These are phyloP conservation scores for Geranium brycei DNA, from an alignment of 345 rosid species.

Conservation along the genomic window DNA sequence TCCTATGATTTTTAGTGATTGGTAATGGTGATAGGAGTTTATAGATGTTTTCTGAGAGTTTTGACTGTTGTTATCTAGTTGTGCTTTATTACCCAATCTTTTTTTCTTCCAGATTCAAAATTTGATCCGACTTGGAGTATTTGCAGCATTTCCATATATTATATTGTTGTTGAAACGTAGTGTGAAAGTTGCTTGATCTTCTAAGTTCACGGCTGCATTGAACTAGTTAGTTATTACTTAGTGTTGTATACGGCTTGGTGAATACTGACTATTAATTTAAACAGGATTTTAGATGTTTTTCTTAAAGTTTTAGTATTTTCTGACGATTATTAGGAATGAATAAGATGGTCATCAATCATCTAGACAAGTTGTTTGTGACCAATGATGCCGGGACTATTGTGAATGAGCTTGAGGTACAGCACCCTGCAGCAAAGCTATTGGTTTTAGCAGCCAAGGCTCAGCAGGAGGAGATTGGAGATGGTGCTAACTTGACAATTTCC, in stretches of 20 bases:
- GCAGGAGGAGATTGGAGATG: slow-evolving; percentile 98
- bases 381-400: slow-evolving; percentile 95
- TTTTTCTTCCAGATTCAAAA: too few species aligned
- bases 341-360: slow-evolving; percentile 96
- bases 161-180: background rate
- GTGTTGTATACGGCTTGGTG: background rate
- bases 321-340: slow-evolving; percentile 59
- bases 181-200: background rate
- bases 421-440: slow-evolving; percentile 86
- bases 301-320: background rate
- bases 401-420: slow-evolving; percentile 94
- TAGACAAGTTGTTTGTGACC: slow-evolving; percentile 84
- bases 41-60: too few species aligned
- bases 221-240: background rate
- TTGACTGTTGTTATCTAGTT: too few species aligned
- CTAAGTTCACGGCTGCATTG: background rate
- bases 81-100: too few species aligned
- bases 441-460: slow-evolving; percentile 93
- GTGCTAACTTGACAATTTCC: slow-evolving; percentile 80
- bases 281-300: background rate
- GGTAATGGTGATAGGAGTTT: too few species aligned
- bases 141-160: background rate
- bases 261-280: too few species aligned
- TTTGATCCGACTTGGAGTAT: too few species aligned
- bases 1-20: too few species aligned